Percentiles rank a stretch among this genome's conserved stretches.
phyloP scores from a whole-genome alignment of 805 yeast species.

The Ogataea methanolica region DNA sequence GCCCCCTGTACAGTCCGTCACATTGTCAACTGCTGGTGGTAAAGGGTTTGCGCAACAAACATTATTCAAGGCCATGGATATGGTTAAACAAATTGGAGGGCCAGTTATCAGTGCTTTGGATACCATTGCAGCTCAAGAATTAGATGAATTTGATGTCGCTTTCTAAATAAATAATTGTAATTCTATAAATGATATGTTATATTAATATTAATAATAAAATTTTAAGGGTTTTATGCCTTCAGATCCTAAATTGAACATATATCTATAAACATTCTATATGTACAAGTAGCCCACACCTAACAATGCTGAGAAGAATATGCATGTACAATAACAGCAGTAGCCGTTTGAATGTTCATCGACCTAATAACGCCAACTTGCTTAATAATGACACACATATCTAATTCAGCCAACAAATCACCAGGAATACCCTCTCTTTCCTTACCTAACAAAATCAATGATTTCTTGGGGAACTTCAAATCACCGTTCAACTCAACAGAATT shows the following conservation, averaged over 20 bases:
- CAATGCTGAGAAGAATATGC: conserved; percentile 76
- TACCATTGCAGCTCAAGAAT: conserved; percentile 36
- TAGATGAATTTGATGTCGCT: conserved; percentile 27
- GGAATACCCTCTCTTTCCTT: conserved; percentile 90
- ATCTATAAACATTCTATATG: neutral
- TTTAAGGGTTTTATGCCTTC: no score
- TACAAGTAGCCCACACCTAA: conserved; percentile 12
- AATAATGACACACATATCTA: conserved; percentile 85
- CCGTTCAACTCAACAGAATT: conserved; percentile 67
- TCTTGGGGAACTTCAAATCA: conserved; percentile 68
- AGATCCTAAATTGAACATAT: no score
- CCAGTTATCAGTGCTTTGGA: conserved; percentile 59
- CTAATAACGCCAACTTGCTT: conserved; percentile 89
- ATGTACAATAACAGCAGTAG: conserved; percentile 90
- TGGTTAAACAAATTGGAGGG: conserved; percentile 59
- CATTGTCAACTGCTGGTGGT: conserved; percentile 45
- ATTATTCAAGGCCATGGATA: conserved; percentile 48
- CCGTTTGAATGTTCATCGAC: conserved; percentile 96
- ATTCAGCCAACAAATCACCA: conserved; percentile 72
- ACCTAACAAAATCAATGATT: conserved; percentile 75
- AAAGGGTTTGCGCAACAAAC: conserved; percentile 50
- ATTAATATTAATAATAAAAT: neutral
- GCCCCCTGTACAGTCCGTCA: conserved; percentile 70
- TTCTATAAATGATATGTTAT: neutral
- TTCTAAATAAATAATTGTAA: conserved; percentile 10